A percentile compares a stretch with the other conserved stretches of the same genome.
Evolutionary conservation across 1,284 basidiomycete genomes (phyloP).

Genomic region (Sparassis latifolia): DNA sequence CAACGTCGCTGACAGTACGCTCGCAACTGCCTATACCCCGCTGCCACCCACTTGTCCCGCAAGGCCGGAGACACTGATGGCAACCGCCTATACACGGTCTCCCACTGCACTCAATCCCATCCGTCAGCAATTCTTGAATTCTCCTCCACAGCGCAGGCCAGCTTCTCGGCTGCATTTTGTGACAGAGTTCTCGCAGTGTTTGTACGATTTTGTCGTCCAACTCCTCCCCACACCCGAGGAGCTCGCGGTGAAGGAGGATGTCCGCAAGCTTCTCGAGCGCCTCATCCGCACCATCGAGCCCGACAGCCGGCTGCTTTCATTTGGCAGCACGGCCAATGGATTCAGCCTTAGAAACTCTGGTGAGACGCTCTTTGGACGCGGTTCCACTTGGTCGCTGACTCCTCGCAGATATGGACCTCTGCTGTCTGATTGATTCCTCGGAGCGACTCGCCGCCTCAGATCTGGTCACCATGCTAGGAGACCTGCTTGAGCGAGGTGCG

Average conservation of each 20-base stretch:
- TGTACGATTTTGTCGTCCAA: conserved; percentile 85
- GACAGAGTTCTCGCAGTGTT: conserved; percentile 59
- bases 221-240: conserved; percentile 86
- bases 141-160: conserved; percentile 28
- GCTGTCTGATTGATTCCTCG: conserved; percentile 88
- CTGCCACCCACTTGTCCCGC: no score
- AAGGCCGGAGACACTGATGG: conserved; percentile 10
- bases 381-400: conserved; percentile 7
- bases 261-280: conserved; percentile 88
- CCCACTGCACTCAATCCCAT: conserved; percentile 13
- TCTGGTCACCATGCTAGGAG: conserved; percentile 91
- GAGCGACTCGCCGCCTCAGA: conserved; percentile 76
- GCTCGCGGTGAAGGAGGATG: conserved; percentile 92
- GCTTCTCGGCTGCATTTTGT: conserved; percentile 53
- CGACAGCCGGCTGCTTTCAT: conserved; percentile 84
- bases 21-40: not conserved
- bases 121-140: conserved; percentile 18
- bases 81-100: conserved; percentile 17
- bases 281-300: conserved; percentile 94
- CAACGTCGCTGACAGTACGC: not conserved
- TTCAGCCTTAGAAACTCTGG: conserved; percentile 94
- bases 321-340: conserved; percentile 92
- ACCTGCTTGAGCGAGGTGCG: conserved; percentile 87
- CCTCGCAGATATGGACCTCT: conserved; percentile 90
- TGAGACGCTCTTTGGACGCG: conserved; percentile 31